phyloP scores from a whole-genome alignment of 306 rosid species.

The Dalbergia oliveri region DNA sequence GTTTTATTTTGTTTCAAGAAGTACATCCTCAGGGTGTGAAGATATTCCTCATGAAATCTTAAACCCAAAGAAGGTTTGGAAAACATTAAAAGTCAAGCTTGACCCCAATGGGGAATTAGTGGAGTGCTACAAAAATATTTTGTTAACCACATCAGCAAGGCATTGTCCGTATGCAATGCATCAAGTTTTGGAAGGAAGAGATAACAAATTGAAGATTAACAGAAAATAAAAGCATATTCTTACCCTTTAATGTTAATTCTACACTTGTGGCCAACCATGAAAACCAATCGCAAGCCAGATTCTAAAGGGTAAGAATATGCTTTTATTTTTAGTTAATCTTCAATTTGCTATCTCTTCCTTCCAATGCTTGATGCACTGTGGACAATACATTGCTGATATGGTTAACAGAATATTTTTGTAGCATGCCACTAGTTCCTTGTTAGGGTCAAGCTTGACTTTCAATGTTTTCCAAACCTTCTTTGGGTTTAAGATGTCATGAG shows the following conservation, averaged over 20 bases:
- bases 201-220: not conserved
- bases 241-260: not conserved
- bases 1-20: slow-evolving; percentile 44
- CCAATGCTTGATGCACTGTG: slow-evolving; percentile 9
- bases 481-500: slow-evolving; percentile 80
- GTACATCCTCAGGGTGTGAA: slow-evolving; percentile 57
- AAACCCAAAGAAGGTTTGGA: slow-evolving; percentile 94
- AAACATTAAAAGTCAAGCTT: slow-evolving; percentile 81
- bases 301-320: not conserved
- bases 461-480: slow-evolving; percentile 90
- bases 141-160: slow-evolving; percentile 86
- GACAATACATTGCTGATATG: slow-evolving; percentile 80
- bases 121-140: slow-evolving; percentile 77
- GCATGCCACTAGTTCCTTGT: slow-evolving; percentile 69
- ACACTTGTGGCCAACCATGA: not conserved
- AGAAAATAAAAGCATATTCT: not conserved
- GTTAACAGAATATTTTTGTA: slow-evolving; percentile 76
- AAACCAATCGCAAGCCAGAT: not conserved
- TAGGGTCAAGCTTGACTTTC: slow-evolving; percentile 71
- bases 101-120: slow-evolving; percentile 56
- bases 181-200: slow-evolving; percentile 22
- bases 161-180: slow-evolving; percentile 54
- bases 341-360: not conserved
- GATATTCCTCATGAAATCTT: slow-evolving; percentile 77
- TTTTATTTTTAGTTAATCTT: slow-evolving; percentile 16